Conservation (phyloP, 345 rosid species). For the Eucalyptus tenuipes region DNA sequence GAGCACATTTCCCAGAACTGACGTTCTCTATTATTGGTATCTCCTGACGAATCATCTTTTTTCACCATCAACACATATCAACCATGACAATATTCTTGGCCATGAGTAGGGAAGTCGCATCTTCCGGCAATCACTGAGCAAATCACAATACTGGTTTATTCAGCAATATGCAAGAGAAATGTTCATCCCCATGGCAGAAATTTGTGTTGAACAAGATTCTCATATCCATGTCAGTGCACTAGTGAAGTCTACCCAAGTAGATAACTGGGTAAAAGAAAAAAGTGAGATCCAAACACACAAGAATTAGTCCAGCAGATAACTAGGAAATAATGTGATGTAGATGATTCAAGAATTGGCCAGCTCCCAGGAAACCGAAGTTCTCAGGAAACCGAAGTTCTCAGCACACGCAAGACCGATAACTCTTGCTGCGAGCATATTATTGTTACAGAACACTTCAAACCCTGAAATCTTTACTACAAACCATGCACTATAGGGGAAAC, state of each 20-base stretch:
- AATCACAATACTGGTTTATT: background rate
- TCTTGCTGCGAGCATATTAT: background rate
- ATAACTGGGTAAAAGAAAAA: background rate
- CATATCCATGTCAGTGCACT: background rate
- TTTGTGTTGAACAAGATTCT: background rate
- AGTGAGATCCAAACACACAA: background rate
- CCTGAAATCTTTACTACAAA: background rate
- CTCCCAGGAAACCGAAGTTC: background rate
- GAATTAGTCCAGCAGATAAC: background rate
- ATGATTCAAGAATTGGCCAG: background rate
- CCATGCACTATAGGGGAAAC: background rate
- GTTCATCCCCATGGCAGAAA: background rate
- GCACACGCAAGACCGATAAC: background rate
- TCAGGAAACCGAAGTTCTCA: background rate
- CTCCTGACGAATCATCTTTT: background rate
- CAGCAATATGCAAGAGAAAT: background rate
- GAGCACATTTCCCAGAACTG: background rate
- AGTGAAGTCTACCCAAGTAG: background rate
- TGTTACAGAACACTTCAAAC: background rate
- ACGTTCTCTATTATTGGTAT: background rate
- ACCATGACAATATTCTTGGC: background rate
- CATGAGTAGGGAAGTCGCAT: background rate
- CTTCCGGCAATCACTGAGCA: background rate
- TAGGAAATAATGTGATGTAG: background rate
- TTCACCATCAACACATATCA: background rate